Percentiles rank a stretch among this genome's conserved stretches.
Conservation (phyloP, 345 rosid genomes). For the Populus tremula region DNA sequence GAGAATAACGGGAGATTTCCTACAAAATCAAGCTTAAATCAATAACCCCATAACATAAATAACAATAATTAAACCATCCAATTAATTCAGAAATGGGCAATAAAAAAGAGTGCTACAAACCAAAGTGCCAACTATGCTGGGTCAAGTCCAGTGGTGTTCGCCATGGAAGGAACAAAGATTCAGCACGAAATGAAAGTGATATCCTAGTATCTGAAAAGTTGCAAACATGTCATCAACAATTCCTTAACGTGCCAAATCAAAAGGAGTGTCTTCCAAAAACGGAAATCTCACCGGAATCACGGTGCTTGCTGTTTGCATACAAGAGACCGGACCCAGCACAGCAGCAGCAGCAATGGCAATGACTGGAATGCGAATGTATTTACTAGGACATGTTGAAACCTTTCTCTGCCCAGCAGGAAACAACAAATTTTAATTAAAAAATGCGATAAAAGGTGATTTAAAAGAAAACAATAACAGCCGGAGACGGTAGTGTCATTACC, state of each 20-base stretch:
- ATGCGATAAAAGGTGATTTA: too few species aligned
- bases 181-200: conserved; percentile 39
- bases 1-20: conserved; percentile 40
- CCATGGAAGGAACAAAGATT: conserved; percentile 21
- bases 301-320: conserved; percentile 13
- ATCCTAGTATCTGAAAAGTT: conserved; percentile 33
- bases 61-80: neutral
- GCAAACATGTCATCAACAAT: neutral
- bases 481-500: too few species aligned
- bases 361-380: conserved; percentile 35
- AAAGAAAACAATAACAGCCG: neutral
- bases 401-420: conserved; percentile 39
- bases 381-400: conserved; percentile 17
- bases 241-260: neutral
- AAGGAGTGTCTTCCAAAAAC: neutral
- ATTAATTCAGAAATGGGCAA: neutral
- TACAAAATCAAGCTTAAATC: conserved; percentile 22
- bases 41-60: neutral
- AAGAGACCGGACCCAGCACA: conserved; percentile 35
- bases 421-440: neutral
- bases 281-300: conserved; percentile 40
- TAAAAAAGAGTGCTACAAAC: conserved; percentile 29
- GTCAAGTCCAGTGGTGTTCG: neutral
- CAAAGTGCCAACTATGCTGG: conserved; percentile 16
- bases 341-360: conserved; percentile 35